Base-by-base conservation (phyloP, 1,284 basidiomycete genomes). In the Moniliella sp. region DNA sequence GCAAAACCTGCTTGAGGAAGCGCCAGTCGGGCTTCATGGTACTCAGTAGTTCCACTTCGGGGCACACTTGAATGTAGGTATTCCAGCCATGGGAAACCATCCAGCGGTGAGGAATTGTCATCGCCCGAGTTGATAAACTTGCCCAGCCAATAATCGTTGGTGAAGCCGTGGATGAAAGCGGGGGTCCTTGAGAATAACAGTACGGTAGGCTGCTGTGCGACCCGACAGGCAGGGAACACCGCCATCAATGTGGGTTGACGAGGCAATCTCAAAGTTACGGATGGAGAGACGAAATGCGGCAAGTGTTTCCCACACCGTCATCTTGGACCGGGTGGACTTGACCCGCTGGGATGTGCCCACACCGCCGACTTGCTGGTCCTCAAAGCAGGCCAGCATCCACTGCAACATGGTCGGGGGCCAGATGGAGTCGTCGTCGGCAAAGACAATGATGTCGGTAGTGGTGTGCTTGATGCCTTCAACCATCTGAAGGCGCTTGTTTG, bases 21-120 rank as follows among this genome's bases (percentile, higher is more conserved):
- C 80, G 69, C 81, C 80, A 86, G 64, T 86, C 80, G 25, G 81
- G 81, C 62, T 88, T 88, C 81, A 84, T 88, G 32, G 81, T 86
- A 62, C 75, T 78, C 33, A 83, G 66, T 23, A 86, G 66, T 64
- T 84, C 81, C 10, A 79, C 80, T 64, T 84, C 80, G 58, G 74
- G 74, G 67, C 79, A 84, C 50, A 75, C 76, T 59, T 86, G 82
- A 27, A 84, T 79, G 60, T 82, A 83, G 11, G 81, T 86, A 61
- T 70, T 76, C 82, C 82, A 88, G 11, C 81, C 80, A 55, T 84
- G 79, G 56, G 72, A 75, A 40, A 86, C 81, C 78, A 84, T 82
- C 82, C 82, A 88, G n/a, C n/a, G n/a, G 82, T 86, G 54, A 86
- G 66, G 64, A 82, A 86, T 64, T 86, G 68, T 84, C 80, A 64